These are phyloP conservation scores for Colletotrichum cereale DNA, from an alignment of 2,329 filamentous ascomycete genomes.

Conservation along the genomic window DNA sequence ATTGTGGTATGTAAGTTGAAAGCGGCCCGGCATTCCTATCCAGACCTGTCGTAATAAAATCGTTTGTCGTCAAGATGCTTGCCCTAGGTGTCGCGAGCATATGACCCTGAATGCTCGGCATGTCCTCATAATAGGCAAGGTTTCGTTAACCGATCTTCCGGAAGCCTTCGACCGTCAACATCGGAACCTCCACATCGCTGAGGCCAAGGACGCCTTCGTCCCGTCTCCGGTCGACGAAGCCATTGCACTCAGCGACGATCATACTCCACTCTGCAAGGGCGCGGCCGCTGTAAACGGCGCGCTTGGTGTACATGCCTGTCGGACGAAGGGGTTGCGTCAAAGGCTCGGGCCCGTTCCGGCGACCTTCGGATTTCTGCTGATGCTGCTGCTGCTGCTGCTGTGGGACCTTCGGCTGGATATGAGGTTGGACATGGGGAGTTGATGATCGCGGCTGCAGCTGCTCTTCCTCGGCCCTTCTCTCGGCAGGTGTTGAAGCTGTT, in stretches of 20 bases:
- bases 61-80: conserved; percentile 9
- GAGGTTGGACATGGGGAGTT: conserved; percentile 40
- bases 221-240: conserved; percentile 81
- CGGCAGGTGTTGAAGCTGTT: conserved; percentile 26
- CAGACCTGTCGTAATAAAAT: conserved; percentile 5
- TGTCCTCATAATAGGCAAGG: background rate
- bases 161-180: conserved; percentile 57
- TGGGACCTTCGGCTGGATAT: conserved; percentile 30
- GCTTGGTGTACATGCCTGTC: conserved; percentile 57
- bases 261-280: conserved; percentile 84
- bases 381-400: conserved; percentile 34
- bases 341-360: conserved; percentile 45
- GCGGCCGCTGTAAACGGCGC: conserved; percentile 74
- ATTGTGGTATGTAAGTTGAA: background rate
- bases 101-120: background rate
- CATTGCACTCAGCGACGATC: conserved; percentile 83
- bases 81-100: background rate
- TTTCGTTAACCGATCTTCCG: conserved; percentile 44
- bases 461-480: conserved; percentile 43
- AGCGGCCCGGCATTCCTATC: background rate
- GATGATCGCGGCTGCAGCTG: conserved; percentile 43
- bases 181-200: conserved; percentile 72
- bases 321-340: conserved; percentile 61
- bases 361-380: conserved; percentile 41
- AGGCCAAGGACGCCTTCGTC: conserved; percentile 78